Percentiles rank a stretch among this genome's conserved stretches.
Evolutionary conservation across 2,329 filamentous ascomycete genomes (phyloP).

Genomic region (Microdochium bolleyi): DNA sequence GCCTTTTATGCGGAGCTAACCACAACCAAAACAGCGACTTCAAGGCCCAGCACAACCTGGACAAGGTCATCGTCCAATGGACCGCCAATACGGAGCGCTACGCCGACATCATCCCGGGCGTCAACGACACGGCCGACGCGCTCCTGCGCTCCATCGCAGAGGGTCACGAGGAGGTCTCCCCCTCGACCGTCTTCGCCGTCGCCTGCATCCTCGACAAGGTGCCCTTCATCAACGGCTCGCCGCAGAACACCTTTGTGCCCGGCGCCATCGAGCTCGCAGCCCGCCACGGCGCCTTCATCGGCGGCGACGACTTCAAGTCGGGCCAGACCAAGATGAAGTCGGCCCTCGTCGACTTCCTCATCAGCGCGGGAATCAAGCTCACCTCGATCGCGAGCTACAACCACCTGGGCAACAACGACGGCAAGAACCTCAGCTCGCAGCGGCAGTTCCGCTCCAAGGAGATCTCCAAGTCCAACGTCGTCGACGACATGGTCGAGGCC

Average conservation of each 20-base stretch:
- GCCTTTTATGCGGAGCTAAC: conserved; percentile 2
- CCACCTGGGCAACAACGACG: conserved; percentile 98
- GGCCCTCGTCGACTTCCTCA: conserved; percentile 94
- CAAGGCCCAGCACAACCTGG: conserved; percentile 75
- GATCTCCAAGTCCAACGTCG: conserved; percentile 98
- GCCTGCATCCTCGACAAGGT: conserved; percentile 83
- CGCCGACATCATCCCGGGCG: conserved; percentile 75
- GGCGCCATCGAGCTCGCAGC: conserved; percentile 86
- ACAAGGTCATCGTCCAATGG: conserved; percentile 97
- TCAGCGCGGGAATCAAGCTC: conserved; percentile 97
- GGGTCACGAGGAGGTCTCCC: conserved; percentile 86
- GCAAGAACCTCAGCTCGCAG: conserved; percentile 96
- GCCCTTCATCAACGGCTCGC: conserved; percentile 98
- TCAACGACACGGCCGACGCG: conserved; percentile 97
- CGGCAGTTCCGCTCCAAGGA: conserved; percentile 99
- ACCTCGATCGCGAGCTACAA: conserved; percentile 99
- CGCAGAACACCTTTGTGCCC: conserved; percentile 97
- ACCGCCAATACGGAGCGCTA: conserved; percentile 98
- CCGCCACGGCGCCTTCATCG: conserved; percentile 81
- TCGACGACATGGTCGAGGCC: conserved; percentile 98
- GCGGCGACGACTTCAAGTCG: conserved; percentile 99
- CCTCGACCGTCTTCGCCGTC: conserved; percentile 92
- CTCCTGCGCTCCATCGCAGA: conserved; percentile 78
- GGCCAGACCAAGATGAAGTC: conserved; percentile 99
- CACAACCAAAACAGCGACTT: conserved; percentile 59